Conservation (phyloP, 352 stramenopile species). For the Phytopythium litorale region DNA sequence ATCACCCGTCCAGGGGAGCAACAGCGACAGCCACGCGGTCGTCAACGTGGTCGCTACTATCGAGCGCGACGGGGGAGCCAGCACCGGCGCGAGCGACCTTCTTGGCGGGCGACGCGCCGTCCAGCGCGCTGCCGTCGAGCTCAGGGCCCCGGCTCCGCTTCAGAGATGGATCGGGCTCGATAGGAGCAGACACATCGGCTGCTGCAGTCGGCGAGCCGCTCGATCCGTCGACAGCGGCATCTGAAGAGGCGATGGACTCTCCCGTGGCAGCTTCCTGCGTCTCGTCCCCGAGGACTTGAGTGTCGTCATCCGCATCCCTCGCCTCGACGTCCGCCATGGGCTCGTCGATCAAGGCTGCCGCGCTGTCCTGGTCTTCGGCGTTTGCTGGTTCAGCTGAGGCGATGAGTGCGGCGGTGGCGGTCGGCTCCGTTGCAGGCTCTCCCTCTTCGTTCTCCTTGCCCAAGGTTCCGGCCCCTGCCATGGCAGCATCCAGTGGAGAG, state of each 20-base stretch:
- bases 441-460: background rate
- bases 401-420: background rate
- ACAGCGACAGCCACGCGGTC: background rate
- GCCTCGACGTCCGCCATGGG: background rate
- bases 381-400: background rate
- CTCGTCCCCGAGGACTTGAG: background rate
- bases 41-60: background rate
- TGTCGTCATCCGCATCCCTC: background rate
- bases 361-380: background rate
- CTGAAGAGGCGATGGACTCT: background rate
- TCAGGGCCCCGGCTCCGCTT: slow-evolving; percentile 18
- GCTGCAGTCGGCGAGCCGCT: background rate
- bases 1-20: background rate
- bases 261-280: background rate
- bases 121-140: slow-evolving; percentile 6
- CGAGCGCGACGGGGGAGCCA: background rate
- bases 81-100: slow-evolving; percentile 17
- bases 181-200: background rate
- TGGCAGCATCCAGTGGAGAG: background rate
- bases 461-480: background rate
- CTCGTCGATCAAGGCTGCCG: background rate
- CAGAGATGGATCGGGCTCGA: slow-evolving; percentile 2
- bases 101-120: slow-evolving; percentile 17
- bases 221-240: background rate
- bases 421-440: background rate